Percentiles rank a stretch among this genome's conserved stretches.
phyloP scores from a whole-genome alignment of 805 yeast genomes.

The Priceomyces melissophilus region DNA sequence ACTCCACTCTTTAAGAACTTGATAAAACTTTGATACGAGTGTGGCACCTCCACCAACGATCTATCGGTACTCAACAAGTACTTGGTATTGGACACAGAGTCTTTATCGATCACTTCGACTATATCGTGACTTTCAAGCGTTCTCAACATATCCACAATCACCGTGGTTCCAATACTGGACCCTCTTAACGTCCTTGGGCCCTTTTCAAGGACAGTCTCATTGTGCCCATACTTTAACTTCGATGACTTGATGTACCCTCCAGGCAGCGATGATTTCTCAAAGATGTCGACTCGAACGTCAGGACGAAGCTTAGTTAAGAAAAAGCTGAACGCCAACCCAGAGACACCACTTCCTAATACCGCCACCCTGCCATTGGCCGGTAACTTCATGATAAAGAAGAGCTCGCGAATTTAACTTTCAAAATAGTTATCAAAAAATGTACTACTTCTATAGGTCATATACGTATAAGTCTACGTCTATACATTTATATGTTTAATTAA shows the following conservation, averaged over 20 bases:
- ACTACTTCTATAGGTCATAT: too few relatives aligned
- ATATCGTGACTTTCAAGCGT: constrained; percentile 47
- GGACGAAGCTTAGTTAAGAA: constrained; percentile 72
- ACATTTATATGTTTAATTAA: too few relatives aligned
- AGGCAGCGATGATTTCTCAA: constrained; percentile 50
- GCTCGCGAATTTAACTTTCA: too few relatives aligned
- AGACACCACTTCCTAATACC: constrained; percentile 84
- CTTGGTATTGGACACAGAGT: constrained; percentile 67
- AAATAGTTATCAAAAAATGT: too few relatives aligned
- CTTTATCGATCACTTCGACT: constrained; percentile 55
- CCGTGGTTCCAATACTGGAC: constrained; percentile 68
- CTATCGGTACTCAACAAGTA: constrained; percentile 52
- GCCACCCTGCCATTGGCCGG: constrained; percentile 49
- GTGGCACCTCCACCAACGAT: constrained; percentile 54
- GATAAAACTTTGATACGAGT: constrained; percentile 27
- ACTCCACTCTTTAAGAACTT: constrained; percentile 37
- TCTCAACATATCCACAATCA: constrained; percentile 58
- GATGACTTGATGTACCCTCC: constrained; percentile 83
- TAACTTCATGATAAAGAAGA: constrained; percentile 13
- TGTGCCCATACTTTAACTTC: constrained; percentile 21
- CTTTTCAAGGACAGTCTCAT: constrained; percentile 54
- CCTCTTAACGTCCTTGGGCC: constrained; percentile 94
- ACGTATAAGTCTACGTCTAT: too few relatives aligned
- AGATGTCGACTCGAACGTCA: constrained; percentile 60
- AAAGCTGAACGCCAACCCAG: constrained; percentile 75